Evolutionary conservation across 345 rosid species (phyloP).

Genomic region (Gossypium stocksii): DNA sequence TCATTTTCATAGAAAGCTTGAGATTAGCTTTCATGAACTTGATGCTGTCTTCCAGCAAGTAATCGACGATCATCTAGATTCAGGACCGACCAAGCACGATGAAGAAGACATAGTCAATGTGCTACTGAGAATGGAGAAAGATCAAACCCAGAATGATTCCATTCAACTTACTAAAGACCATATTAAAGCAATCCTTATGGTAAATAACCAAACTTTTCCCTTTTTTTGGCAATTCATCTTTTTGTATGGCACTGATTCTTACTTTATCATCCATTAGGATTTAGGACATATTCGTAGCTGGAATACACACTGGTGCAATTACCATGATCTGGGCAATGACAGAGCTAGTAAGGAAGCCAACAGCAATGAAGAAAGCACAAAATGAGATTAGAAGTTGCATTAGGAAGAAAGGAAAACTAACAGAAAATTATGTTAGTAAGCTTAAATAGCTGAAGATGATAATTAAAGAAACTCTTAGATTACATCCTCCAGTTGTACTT

Average conservation of each 20-base stretch:
- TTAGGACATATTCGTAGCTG: conserved; percentile 45
- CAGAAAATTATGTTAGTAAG: neutral
- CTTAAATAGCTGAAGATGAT: neutral
- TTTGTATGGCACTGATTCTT: too few relatives aligned
- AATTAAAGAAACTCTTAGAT: conserved; percentile 10
- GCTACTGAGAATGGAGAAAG: conserved; percentile 19
- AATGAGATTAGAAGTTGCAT: conserved; percentile 36
- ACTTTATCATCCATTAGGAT: conserved; percentile 21
- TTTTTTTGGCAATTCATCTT: neutral
- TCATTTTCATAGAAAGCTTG: conserved; percentile 24
- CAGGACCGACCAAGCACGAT: conserved; percentile 8
- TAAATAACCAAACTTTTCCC: neutral
- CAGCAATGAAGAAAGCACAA: conserved; percentile 53
- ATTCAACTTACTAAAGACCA: neutral
- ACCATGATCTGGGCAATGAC: conserved; percentile 56
- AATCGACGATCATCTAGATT: conserved; percentile 31
- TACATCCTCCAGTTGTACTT: neutral
- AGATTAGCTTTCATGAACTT: conserved; percentile 28
- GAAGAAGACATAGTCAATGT: conserved; percentile 34
- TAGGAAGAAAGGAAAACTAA: conserved; percentile 30
- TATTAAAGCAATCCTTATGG: conserved; percentile 6
- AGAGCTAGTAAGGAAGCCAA: conserved; percentile 41
- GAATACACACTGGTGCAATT: conserved; percentile 41
- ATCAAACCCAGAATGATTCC: neutral
- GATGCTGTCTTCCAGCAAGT: conserved; percentile 26